phyloP scores from a whole-genome alignment of 805 yeast species.

The Wickerhamomyces bovis region DNA sequence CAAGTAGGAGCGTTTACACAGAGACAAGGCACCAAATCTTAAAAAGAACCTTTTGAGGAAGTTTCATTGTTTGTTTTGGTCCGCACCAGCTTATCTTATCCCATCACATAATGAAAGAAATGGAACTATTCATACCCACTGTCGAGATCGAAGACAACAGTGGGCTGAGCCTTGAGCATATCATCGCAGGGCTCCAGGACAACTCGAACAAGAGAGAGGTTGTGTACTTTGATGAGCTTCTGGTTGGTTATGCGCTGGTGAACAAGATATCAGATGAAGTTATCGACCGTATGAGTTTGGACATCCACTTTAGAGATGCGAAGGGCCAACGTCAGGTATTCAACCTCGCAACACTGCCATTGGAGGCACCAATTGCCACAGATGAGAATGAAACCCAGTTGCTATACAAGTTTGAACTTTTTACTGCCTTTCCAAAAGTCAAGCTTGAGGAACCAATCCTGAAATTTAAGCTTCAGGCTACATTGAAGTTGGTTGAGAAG shows the following conservation, averaged over 20 bases:
- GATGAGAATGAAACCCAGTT: not conserved
- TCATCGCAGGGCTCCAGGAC: not conserved
- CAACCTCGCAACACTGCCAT: not conserved
- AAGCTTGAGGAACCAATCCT: slow-evolving; percentile 16
- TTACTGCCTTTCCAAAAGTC: slow-evolving; percentile 20
- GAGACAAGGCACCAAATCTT: not conserved
- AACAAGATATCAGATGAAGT: slow-evolving; percentile 1
- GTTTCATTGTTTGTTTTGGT: not conserved
- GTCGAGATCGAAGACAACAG: not conserved
- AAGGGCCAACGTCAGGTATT: not conserved
- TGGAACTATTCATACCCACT: not conserved
- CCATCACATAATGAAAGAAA: not conserved
- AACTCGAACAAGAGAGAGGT: not conserved
- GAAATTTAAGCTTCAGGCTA: slow-evolving; percentile 6
- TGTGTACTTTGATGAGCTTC: slow-evolving; percentile 11
- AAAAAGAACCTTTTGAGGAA: too few species aligned
- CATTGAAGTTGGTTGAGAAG: not conserved
- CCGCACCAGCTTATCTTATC: not conserved
- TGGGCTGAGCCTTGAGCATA: not conserved
- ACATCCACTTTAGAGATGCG: not conserved
- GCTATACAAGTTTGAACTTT: slow-evolving; percentile 11
- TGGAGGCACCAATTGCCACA: not conserved
- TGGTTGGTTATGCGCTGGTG: slow-evolving; percentile 8
- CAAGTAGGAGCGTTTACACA: not conserved
- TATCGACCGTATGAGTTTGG: not conserved